Conservation (phyloP, 305 asterid genomes). For the Fraxinus latifolia region DNA sequence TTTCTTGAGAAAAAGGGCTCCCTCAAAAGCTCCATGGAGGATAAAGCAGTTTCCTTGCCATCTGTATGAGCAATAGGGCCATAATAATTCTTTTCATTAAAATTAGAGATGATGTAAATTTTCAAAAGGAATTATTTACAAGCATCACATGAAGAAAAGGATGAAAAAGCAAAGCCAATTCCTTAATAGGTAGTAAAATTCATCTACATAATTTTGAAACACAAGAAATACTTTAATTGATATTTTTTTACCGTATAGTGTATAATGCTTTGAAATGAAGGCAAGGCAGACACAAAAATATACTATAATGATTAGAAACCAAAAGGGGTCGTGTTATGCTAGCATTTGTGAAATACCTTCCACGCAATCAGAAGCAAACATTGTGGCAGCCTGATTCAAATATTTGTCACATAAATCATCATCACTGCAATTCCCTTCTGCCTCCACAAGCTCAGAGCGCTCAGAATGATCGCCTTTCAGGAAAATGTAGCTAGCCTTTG, state of each 20-base stretch:
- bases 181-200: conserved; percentile 7
- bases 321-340: conserved; percentile 13
- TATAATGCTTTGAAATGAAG: conserved; percentile 18
- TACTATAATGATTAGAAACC: conserved; percentile 15
- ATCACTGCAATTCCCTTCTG: conserved; percentile 50
- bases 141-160: conserved; percentile 11
- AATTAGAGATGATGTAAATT: conserved; percentile 4
- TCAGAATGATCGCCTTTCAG: conserved; percentile 61
- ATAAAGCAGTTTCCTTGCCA: conserved; percentile 56
- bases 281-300: conserved; percentile 12
- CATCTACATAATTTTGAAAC: conserved; percentile 15
- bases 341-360: conserved; percentile 46
- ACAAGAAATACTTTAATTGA: neutral
- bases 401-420: conserved; percentile 50
- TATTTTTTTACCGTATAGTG: neutral
- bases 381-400: conserved; percentile 50
- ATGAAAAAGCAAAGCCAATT: conserved; percentile 17
- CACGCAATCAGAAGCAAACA: conserved; percentile 57
- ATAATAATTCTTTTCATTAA: conserved; percentile 13
- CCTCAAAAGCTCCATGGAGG: conserved; percentile 54
- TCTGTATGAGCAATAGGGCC: conserved; percentile 43
- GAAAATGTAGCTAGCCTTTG: conserved; percentile 71
- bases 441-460: conserved; percentile 42
- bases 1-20: conserved; percentile 85
- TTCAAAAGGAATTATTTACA: neutral